These are phyloP conservation scores for Saccharomyces hybrid DNA, from an alignment of 1,139 yeast genomes.

Conservation along the genomic window DNA sequence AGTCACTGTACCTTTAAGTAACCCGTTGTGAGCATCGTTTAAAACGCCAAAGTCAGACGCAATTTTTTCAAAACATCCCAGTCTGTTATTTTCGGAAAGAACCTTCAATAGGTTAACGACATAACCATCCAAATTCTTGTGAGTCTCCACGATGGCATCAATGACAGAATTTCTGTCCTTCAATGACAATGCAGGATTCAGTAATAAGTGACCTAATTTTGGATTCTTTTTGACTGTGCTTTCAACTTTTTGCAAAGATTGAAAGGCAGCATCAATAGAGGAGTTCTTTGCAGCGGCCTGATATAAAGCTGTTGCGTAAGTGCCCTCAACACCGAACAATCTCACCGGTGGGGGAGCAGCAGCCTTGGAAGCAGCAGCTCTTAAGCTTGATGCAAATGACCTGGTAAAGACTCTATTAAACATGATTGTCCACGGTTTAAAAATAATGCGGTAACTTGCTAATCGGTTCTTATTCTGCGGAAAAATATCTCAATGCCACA, in stretches of 20 bases:
- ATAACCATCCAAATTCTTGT: constrained; percentile 54
- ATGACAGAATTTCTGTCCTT: constrained; percentile 70
- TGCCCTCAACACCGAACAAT: constrained; percentile 91
- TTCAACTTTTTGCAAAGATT: constrained; percentile 55
- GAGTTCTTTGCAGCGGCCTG: constrained; percentile 85
- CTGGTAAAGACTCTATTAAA: constrained; percentile 64
- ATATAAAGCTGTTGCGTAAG: constrained; percentile 92
- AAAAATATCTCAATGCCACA: background rate
- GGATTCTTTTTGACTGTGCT: constrained; percentile 53
- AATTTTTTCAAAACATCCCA: constrained; percentile 57
- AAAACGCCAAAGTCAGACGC: constrained; percentile 66
- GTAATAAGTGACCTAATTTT: constrained; percentile 52
- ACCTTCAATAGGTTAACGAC: constrained; percentile 75
- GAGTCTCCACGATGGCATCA: constrained; percentile 43
- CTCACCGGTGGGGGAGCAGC: constrained; percentile 76
- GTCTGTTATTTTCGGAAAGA: constrained; percentile 92
- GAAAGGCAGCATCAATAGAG: constrained; percentile 62
- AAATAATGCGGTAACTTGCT: background rate
- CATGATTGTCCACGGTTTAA: constrained; percentile 31
- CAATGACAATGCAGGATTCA: constrained; percentile 77
- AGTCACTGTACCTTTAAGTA: constrained; percentile 89
- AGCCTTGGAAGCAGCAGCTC: constrained; percentile 38
- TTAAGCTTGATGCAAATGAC: constrained; percentile 47
- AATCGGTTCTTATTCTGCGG: background rate
- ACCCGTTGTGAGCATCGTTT: constrained; percentile 83